Evolutionary conservation across 2,329 filamentous ascomycete genomes (phyloP).

Genomic region (Calycina marina): DNA sequence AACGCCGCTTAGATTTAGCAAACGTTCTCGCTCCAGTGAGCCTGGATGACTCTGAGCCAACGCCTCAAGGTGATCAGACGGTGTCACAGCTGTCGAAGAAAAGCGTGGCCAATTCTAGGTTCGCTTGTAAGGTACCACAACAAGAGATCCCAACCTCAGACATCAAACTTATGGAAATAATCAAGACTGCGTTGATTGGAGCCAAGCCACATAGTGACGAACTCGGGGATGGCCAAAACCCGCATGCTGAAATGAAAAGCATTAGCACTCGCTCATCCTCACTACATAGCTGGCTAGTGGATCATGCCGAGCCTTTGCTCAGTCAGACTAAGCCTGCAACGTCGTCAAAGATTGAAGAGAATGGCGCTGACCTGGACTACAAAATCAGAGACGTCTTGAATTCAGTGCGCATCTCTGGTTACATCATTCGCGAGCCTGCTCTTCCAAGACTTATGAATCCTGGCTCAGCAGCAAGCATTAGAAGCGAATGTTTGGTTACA

Average conservation of each 20-base stretch:
- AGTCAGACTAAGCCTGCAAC: too few species aligned
- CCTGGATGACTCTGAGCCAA: constrained; percentile 6
- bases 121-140: constrained; percentile 12
- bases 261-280: too few species aligned
- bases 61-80: constrained; percentile 2
- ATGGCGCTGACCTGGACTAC: constrained; percentile 7
- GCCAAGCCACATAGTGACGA: constrained; percentile 7
- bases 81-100: constrained; percentile 2
- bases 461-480: constrained; percentile 16
- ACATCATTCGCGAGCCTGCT: constrained; percentile 12
- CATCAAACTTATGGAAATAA: constrained; percentile 13
- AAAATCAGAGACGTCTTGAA: constrained; percentile 15
- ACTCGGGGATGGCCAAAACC: too few species aligned
- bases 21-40: constrained; percentile 12
- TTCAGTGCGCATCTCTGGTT: constrained; percentile 14
- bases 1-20: too few species aligned
- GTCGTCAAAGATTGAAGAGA: too few species aligned
- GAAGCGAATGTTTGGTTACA: constrained; percentile 15
- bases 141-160: constrained; percentile 13
- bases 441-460: constrained; percentile 10
- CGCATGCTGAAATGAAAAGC: constrained; percentile 5
- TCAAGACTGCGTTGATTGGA: constrained; percentile 13
- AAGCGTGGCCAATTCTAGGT: too few species aligned
- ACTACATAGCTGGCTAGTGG: too few species aligned
- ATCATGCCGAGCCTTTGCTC: too few species aligned